A percentile compares a stretch with the other conserved stretches of the same genome.
These are phyloP conservation scores for Tolypocladium guangdongense DNA, from an alignment of 2,329 filamentous ascomycete genomes.

Conservation along the genomic window DNA sequence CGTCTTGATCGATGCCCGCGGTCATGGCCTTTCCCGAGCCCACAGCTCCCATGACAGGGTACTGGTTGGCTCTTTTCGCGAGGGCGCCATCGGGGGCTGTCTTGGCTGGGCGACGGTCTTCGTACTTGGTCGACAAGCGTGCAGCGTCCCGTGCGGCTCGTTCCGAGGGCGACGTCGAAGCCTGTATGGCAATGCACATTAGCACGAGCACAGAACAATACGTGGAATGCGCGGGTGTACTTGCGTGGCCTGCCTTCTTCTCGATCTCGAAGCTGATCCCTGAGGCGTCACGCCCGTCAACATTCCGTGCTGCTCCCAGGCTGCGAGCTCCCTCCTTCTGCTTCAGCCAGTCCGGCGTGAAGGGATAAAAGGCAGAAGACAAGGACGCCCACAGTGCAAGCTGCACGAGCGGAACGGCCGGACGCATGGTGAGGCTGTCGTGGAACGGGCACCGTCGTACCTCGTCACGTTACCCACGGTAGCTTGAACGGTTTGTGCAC, in stretches of 20 bases:
- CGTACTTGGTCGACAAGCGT: conserved; percentile 29
- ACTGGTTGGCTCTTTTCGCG: conserved; percentile 33
- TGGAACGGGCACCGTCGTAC: conserved; percentile 1
- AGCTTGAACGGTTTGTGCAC: neutral
- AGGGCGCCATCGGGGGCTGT: conserved; percentile 4
- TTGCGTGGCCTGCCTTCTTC: conserved; percentile 18
- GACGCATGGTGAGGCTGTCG: conserved; percentile 26
- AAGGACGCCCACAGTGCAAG: conserved; percentile 36
- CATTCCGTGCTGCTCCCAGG: conserved; percentile 12
- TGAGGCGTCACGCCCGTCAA: conserved; percentile 5
- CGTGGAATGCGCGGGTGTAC: neutral
- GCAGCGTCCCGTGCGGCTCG: conserved; percentile 19
- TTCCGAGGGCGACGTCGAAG: conserved; percentile 18
- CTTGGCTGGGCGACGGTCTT: neutral
- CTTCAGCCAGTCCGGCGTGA: conserved; percentile 25
- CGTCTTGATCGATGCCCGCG: conserved; percentile 50
- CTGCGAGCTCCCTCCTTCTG: conserved; percentile 14
- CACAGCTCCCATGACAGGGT: conserved; percentile 33
- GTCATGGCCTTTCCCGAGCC: conserved; percentile 35
- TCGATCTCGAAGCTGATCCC: conserved; percentile 30
- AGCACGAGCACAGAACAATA: neutral
- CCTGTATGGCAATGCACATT: conserved; percentile 12
- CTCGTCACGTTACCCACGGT: neutral
- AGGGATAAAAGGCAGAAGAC: conserved; percentile 37
- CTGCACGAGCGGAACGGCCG: conserved; percentile 27